A percentile compares a stretch with the other conserved stretches of the same genome.
Evolutionary conservation across 805 yeast species (phyloP).

Genomic region (Metschnikowia cubensis): DNA sequence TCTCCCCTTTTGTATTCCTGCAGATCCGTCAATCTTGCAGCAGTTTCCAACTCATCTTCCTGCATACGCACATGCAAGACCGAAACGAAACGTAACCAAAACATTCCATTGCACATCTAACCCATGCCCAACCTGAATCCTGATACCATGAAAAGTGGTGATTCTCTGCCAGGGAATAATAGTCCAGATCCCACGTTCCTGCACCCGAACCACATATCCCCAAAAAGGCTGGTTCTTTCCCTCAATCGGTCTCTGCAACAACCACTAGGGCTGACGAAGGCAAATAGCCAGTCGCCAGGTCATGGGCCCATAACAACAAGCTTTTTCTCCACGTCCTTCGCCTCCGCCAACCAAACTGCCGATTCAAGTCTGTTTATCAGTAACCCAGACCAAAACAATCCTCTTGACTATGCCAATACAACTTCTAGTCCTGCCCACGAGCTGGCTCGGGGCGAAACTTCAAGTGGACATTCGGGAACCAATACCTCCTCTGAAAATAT

Average conservation of each 20-base stretch:
- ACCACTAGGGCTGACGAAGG: neutral
- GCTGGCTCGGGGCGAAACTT: slow-evolving; percentile 1
- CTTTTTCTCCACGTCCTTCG: neutral
- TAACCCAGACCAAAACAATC: slow-evolving; percentile 6
- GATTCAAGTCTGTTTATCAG: slow-evolving; percentile 20
- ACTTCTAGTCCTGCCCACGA: neutral
- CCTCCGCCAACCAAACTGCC: slow-evolving; percentile 5
- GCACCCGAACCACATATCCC: no score
- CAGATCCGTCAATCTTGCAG: neutral
- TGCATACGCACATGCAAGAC: slow-evolving; percentile 1
- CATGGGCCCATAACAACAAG: neutral
- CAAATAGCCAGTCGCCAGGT: neutral
- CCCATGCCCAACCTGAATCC: neutral
- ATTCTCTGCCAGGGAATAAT: neutral
- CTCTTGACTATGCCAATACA: neutral
- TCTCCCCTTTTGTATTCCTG: neutral
- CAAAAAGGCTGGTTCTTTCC: neutral
- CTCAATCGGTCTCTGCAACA: neutral
- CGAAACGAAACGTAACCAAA: slow-evolving; percentile 2
- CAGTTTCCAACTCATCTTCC: neutral
- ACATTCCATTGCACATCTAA: neutral
- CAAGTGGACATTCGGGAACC: neutral
- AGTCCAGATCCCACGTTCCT: no score
- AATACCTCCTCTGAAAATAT: no score
- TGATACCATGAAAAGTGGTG: neutral